Percentiles rank a stretch among this genome's conserved stretches.
These are phyloP conservation scores for Penicillium lividum DNA, from an alignment of 495 filamentous ascomycete genomes.

Conservation along the genomic window DNA sequence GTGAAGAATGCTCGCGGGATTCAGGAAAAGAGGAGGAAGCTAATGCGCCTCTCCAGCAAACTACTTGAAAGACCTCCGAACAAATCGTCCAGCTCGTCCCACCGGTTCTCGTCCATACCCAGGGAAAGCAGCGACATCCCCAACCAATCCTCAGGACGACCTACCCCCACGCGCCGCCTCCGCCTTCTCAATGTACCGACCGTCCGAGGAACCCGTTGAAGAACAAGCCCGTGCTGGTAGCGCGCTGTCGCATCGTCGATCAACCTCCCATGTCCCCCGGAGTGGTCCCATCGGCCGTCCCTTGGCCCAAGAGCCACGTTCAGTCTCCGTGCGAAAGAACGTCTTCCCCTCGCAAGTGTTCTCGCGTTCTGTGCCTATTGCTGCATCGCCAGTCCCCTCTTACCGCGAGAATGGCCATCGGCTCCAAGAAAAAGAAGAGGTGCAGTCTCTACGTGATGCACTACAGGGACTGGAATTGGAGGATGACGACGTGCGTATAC, in stretches of 20 bases:
- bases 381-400: slow-evolving; percentile 51
- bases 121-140: slow-evolving; percentile 31
- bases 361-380: slow-evolving; percentile 20
- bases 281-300: slow-evolving; percentile 42
- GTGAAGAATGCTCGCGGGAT: background rate
- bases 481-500: slow-evolving; percentile 70
- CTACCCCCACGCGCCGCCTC: slow-evolving; percentile 49
- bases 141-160: slow-evolving; percentile 36
- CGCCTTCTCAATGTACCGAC: slow-evolving; percentile 42
- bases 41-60: slow-evolving; percentile 48
- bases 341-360: slow-evolving; percentile 44
- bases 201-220: slow-evolving; percentile 18
- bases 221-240: slow-evolving; percentile 49
- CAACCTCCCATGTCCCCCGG: slow-evolving; percentile 35
- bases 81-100: slow-evolving; percentile 73
- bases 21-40: background rate
- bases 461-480: slow-evolving; percentile 77
- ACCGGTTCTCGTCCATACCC: slow-evolving; percentile 80
- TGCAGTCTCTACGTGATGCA: slow-evolving; percentile 71
- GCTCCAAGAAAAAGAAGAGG: slow-evolving; percentile 87
- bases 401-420: slow-evolving; percentile 81
- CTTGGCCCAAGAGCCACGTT: slow-evolving; percentile 45
- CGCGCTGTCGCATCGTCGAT: slow-evolving; percentile 52
- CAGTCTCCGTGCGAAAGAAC: slow-evolving; percentile 39
- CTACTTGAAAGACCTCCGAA: slow-evolving; percentile 79